A percentile compares a stretch with the other conserved stretches of the same genome.
Conservation (phyloP, 2,329 filamentous ascomycete genomes). For the Dactylellina drechsleri region DNA sequence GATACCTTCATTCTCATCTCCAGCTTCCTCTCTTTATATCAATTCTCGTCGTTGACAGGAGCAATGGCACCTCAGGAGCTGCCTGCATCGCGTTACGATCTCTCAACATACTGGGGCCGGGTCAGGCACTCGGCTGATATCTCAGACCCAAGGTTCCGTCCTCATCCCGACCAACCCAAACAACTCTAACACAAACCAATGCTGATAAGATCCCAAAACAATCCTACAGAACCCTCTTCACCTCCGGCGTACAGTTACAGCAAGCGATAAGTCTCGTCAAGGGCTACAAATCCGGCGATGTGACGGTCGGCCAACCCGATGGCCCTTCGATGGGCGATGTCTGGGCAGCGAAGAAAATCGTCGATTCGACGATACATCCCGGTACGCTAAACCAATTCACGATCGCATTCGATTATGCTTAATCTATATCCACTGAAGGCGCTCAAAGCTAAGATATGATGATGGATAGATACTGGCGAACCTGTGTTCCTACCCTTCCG, state of each 20-base stretch:
- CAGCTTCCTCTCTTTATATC: background rate
- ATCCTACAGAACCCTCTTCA: conserved; percentile 78
- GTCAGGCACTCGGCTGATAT: conserved; percentile 89
- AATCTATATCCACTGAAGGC: background rate
- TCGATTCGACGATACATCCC: conserved; percentile 94
- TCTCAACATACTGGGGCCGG: conserved; percentile 92
- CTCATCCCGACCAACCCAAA: background rate
- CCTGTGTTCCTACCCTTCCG: conserved; percentile 94
- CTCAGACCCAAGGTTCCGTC: conserved; percentile 84
- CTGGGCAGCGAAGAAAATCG: conserved; percentile 95
- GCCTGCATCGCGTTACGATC: conserved; percentile 89
- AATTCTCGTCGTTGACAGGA: conserved; percentile 28
- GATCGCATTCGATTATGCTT: background rate
- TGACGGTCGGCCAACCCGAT: conserved; percentile 80
- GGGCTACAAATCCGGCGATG: conserved; percentile 85
- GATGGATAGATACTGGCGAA: conserved; percentile 80
- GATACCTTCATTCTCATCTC: conserved; percentile 1
- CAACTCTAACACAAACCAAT: conserved; percentile 48
- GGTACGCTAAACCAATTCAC: conserved; percentile 67
- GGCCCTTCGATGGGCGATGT: conserved; percentile 66
- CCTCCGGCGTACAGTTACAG: conserved; percentile 80
- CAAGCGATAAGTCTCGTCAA: conserved; percentile 83
- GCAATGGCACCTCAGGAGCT: conserved; percentile 72
- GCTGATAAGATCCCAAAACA: conserved; percentile 1
- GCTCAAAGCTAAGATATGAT: conserved; percentile 10